phyloP scores from a whole-genome alignment of 768 basidiomycete species.

The Tulasnella sp. region DNA sequence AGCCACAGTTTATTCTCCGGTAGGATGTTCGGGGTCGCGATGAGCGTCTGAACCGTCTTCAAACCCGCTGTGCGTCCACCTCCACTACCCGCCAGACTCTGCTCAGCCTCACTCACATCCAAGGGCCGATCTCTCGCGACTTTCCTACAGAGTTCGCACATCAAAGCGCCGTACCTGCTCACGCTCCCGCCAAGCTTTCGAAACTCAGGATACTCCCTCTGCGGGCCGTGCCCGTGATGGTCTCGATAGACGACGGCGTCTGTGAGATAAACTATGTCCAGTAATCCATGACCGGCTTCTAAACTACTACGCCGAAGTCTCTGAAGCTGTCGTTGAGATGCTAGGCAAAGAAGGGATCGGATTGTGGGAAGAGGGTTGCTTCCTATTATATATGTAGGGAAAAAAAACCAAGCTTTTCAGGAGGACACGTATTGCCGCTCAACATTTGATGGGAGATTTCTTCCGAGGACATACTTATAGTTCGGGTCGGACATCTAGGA shows the following conservation, averaged over 20 bases:
- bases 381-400: conserved; percentile 62
- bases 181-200: conserved; percentile 94
- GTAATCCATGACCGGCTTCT: conserved; percentile 89
- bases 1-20: conserved; percentile 77
- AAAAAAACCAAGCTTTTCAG: too few species aligned
- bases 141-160: conserved; percentile 87
- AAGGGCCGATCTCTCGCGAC: conserved; percentile 78
- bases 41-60: conserved; percentile 74
- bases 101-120: conserved; percentile 89
- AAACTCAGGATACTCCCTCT: conserved; percentile 97
- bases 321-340: conserved; percentile 92
- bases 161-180: conserved; percentile 94
- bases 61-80: conserved; percentile 70
- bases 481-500: conserved; percentile 80
- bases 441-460: background rate
- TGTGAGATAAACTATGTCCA: conserved; percentile 65
- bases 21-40: conserved; percentile 56
- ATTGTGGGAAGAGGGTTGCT: conserved; percentile 80
- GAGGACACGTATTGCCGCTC: too few species aligned
- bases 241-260: conserved; percentile 59
- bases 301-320: conserved; percentile 87
- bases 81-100: conserved; percentile 77
- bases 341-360: conserved; percentile 88
- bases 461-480: conserved; percentile 46
- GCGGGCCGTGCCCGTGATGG: conserved; percentile 87